Base-by-base conservation (phyloP, 768 basidiomycete genomes). In the Russula brevipes region DNA sequence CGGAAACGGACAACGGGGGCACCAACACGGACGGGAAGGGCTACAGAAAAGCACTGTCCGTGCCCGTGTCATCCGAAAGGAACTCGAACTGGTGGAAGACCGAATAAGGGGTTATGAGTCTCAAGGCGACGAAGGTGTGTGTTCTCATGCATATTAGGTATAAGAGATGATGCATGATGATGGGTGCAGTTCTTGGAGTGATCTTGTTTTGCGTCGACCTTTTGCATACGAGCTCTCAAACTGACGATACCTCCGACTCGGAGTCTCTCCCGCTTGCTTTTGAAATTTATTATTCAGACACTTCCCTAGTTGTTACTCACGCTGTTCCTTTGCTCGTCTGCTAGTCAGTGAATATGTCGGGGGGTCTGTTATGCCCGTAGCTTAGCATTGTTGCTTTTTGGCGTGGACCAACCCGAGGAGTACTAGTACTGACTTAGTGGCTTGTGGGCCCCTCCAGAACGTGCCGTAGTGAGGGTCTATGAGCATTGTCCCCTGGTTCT, bases 111-210 rank as follows among this genome's bases (percentile, higher is more conserved):
- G 74, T 76, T 9, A 76, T 95, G 69, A 91, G 87, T 70, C 98
- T 98, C 78, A 81, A 82, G 45, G 81, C 91, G 14, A 81, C 89
- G 67, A 91, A 91, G 79, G 92, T 90, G 63, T 46, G 75, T 46
- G 54, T 11, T 17, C 36, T 10, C 45, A 11, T 36, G 19, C 6
- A 1, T n/a, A 5, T 4, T 10, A 4, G 17, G n/a, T 39, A 7
- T 2, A 19, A 46, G 14, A 16, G 16, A 44, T 17, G 50, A 17
- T 31, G 57, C n/a, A n/a, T n/a, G n/a, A 44, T 17, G 50, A 17
- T 31, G 57, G n/a, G n/a, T 30, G 24, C 24, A 35, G 38, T 12
- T 45, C 38, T 38, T 39, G 31, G 35, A 49, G 55, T 44, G 42
- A 53, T 36, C n/a, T 54, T 65, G 42, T 55, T 55, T 38, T 54